A percentile compares a stretch with the other conserved stretches of the same genome.
phyloP scores from a whole-genome alignment of 805 yeast genomes.

The Pichia rugopelliculosa region DNA sequence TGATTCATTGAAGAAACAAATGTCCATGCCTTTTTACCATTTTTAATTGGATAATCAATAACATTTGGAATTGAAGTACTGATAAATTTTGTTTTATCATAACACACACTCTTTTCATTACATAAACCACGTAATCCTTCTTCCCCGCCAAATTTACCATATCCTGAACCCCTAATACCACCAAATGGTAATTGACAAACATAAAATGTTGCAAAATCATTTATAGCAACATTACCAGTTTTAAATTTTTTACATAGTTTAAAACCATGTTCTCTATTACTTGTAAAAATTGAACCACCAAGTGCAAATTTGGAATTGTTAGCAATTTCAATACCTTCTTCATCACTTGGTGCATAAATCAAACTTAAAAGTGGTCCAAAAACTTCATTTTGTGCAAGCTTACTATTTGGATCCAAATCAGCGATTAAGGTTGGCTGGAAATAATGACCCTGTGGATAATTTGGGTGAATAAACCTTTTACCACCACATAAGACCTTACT shows the following conservation, averaged over 20 bases:
- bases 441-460: constrained; percentile 92
- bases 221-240: constrained; percentile 91
- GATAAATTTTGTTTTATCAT: constrained; percentile 71
- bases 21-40: constrained; percentile 78
- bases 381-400: constrained; percentile 80
- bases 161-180: constrained; percentile 87
- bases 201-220: constrained; percentile 95
- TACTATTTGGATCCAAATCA: constrained; percentile 72
- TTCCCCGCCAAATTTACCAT: constrained; percentile 96
- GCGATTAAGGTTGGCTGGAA: constrained; percentile 84
- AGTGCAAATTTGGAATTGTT: constrained; percentile 84
- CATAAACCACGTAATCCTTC: constrained; percentile 93
- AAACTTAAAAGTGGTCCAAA: constrained; percentile 88
- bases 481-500: constrained; percentile 83
- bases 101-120: constrained; percentile 77
- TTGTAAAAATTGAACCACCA: constrained; percentile 87
- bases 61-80: constrained; percentile 82
- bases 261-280: constrained; percentile 47
- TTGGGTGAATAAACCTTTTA: constrained; percentile 71
- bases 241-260: constrained; percentile 55
- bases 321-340: constrained; percentile 68
- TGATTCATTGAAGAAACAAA: constrained; percentile 75
- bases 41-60: constrained; percentile 83
- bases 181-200: constrained; percentile 97
- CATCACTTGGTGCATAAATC: constrained; percentile 60